Evolutionary conservation across 2,329 filamentous ascomycete genomes (phyloP).

Genomic region (Colletotrichum shisoi): DNA sequence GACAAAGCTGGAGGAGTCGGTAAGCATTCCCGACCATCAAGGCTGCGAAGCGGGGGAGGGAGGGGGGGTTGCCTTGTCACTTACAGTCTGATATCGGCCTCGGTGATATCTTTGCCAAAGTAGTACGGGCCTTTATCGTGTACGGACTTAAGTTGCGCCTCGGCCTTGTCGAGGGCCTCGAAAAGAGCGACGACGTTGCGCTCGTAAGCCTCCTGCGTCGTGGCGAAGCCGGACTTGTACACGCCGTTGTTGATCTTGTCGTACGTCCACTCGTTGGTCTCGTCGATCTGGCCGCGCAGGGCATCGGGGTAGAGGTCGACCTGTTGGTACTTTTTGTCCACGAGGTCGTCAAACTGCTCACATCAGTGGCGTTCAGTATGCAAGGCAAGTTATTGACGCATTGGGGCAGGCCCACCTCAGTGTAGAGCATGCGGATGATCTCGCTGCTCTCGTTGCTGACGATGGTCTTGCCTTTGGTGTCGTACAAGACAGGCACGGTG

Average conservation of each 20-base stretch:
- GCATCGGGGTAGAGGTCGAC: conserved; percentile 73
- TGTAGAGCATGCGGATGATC: conserved; percentile 89
- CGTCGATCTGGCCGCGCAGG: conserved; percentile 75
- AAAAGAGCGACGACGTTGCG: conserved; percentile 76
- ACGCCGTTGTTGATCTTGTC: conserved; percentile 75
- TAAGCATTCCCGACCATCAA: conserved; percentile 3
- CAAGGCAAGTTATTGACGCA: background rate
- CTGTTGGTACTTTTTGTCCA: conserved; percentile 66
- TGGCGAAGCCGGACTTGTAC: conserved; percentile 83
- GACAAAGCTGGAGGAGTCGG: conserved; percentile 58
- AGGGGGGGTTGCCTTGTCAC: conserved; percentile 41
- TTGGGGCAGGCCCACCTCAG: conserved; percentile 51
- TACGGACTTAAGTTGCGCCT: conserved; percentile 67
- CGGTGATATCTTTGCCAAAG: conserved; percentile 78
- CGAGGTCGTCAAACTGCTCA: conserved; percentile 71
- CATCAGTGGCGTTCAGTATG: background rate
- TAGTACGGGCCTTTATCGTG: conserved; percentile 69
- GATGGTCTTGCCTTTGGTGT: conserved; percentile 76
- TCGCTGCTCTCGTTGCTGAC: conserved; percentile 93
- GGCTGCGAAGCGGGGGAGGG: background rate
- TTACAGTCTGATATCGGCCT: conserved; percentile 79
- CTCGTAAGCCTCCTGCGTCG: conserved; percentile 82
- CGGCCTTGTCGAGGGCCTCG: conserved; percentile 76
- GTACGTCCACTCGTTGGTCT: conserved; percentile 82
- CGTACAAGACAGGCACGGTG: conserved; percentile 87